Conservation (phyloP, 768 basidiomycete species). For the Rhizopogon roseolus region DNA sequence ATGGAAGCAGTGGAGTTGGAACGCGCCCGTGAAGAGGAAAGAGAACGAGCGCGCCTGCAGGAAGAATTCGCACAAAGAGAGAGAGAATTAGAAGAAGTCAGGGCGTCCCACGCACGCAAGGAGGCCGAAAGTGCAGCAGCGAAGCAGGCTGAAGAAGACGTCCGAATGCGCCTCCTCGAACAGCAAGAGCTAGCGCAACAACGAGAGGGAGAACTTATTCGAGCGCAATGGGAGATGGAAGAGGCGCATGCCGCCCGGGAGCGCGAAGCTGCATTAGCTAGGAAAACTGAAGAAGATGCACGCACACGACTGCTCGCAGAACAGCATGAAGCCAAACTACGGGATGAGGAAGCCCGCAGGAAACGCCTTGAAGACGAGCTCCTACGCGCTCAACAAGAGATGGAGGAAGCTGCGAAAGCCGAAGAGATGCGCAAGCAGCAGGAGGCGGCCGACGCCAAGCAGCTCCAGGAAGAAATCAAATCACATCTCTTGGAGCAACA, state of each 20-base stretch:
- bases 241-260: constrained; percentile 23
- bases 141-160: constrained; percentile 21
- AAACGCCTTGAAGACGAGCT: constrained; percentile 21
- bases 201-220: constrained; percentile 24
- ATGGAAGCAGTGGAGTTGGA: constrained; percentile 21
- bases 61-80: constrained; percentile 22
- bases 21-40: constrained; percentile 19
- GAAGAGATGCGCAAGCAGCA: constrained; percentile 15
- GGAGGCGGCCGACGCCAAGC: constrained; percentile 16
- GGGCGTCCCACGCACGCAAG: constrained; percentile 20
- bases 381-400: constrained; percentile 15
- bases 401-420: constrained; percentile 7
- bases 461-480: constrained; percentile 13
- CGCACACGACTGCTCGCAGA: constrained; percentile 22
- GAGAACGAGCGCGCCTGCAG: constrained; percentile 24
- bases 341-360: constrained; percentile 25
- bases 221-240: constrained; percentile 16
- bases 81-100: constrained; percentile 18
- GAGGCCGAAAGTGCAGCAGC: constrained; percentile 18
- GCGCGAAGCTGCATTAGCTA: constrained; percentile 12
- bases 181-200: constrained; percentile 16
- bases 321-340: constrained; percentile 20
- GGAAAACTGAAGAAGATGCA: constrained; percentile 17
- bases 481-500: constrained; percentile 24
- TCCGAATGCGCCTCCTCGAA: constrained; percentile 18